Evolutionary conservation across 164 flowering plant genomes (phyloP).

Genomic region (Nymphaea colorata): DNA sequence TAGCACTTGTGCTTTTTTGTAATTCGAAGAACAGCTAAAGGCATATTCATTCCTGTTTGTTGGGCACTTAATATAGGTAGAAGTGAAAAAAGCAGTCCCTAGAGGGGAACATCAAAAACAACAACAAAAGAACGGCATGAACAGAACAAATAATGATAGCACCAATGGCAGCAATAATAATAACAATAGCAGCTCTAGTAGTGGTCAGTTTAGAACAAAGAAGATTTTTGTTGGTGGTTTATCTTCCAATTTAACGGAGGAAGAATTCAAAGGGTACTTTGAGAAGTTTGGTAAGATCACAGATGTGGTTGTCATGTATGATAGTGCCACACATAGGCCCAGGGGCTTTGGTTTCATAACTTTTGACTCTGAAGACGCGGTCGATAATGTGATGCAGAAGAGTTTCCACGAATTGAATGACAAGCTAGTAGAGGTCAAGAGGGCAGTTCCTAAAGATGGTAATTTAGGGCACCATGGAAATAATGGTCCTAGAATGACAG

Average conservation of each 20-base stretch:
- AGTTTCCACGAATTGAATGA: constrained; percentile 45
- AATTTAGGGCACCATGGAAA: background rate
- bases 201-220: constrained; percentile 33
- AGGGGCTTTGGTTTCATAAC: constrained; percentile 77
- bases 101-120: constrained; percentile 40
- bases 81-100: constrained; percentile 60
- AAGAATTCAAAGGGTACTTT: constrained; percentile 51
- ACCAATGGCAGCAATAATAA: background rate
- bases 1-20: background rate
- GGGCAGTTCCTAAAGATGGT: constrained; percentile 57
- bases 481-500: background rate
- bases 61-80: constrained; percentile 37
- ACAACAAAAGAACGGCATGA: constrained; percentile 14
- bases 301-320: constrained; percentile 71
- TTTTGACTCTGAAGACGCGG: constrained; percentile 61
- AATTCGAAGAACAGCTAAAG: background rate
- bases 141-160: constrained; percentile 12
- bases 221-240: constrained; percentile 86
- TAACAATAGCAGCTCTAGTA: background rate
- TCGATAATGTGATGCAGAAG: constrained; percentile 44
- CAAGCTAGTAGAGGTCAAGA: constrained; percentile 68
- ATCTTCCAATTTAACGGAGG: constrained; percentile 41
- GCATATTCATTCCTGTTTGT: background rate
- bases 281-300: constrained; percentile 48
- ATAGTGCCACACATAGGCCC: constrained; percentile 42